Evolutionary conservation across 305 asterid genomes (phyloP).

Genomic region (Striga hermonthica): DNA sequence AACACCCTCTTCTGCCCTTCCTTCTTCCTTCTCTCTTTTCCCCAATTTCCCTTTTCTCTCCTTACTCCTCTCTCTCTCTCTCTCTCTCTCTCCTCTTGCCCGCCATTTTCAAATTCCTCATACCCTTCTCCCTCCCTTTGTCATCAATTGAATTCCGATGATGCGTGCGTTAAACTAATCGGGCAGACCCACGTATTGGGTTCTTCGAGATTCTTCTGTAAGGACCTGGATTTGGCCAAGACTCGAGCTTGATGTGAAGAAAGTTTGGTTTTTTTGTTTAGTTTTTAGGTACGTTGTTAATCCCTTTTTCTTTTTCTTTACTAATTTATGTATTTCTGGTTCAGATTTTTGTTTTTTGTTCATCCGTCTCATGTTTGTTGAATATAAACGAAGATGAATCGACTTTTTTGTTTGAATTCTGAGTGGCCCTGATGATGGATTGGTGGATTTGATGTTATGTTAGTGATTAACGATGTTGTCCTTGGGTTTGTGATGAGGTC

Average conservation of each 20-base stretch:
- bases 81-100: constrained; percentile 50
- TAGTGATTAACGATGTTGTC: not conserved
- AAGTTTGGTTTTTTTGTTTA: constrained; percentile 15
- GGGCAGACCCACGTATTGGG: constrained; percentile 27
- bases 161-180: not conserved
- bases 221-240: constrained; percentile 27
- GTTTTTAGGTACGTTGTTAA: constrained; percentile 28
- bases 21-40: constrained; percentile 43
- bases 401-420: too few relatives aligned
- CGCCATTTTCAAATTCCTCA: constrained; percentile 69
- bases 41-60: constrained; percentile 52
- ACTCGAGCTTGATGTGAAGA: constrained; percentile 20
- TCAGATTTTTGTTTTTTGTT: constrained; percentile 10
- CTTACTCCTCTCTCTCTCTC: constrained; percentile 35
- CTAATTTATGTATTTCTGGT: not conserved
- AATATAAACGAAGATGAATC: too few relatives aligned
- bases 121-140: constrained; percentile 5
- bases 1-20: constrained; percentile 67
- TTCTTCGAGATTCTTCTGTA: constrained; percentile 25
- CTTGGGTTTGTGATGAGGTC: constrained; percentile 19
- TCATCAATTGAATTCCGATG: not conserved
- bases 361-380: constrained; percentile 1
- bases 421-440: too few relatives aligned
- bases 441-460: not conserved
- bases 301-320: not conserved